Percentiles rank a stretch among this genome's conserved stretches.
These are phyloP conservation scores for Amaranthus hypochondriacus DNA, from an alignment of 148 eudicot genomes.

Conservation along the genomic window DNA sequence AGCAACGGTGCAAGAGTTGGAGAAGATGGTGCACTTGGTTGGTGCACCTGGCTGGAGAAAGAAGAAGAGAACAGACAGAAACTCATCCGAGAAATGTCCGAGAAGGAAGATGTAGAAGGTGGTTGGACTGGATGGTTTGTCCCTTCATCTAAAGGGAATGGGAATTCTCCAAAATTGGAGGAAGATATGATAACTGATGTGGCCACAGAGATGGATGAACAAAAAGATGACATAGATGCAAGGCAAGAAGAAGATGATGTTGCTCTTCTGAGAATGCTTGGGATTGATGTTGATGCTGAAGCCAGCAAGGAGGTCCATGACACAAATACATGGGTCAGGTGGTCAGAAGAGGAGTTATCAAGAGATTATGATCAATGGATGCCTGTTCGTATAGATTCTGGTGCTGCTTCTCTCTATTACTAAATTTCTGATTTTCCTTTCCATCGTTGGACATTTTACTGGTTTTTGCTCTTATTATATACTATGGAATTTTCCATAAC, in stretches of 20 bases:
- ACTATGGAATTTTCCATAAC: background rate
- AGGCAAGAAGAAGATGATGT: constrained; percentile 59
- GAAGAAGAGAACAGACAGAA: constrained; percentile 83
- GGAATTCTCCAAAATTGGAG: constrained; percentile 24
- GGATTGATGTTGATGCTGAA: constrained; percentile 70
- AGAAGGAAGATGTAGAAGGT: constrained; percentile 54
- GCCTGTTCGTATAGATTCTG: constrained; percentile 63
- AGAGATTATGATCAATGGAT: constrained; percentile 80
- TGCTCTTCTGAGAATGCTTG: constrained; percentile 69
- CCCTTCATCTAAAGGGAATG: constrained; percentile 42
- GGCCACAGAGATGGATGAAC: constrained; percentile 41
- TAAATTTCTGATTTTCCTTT: background rate
- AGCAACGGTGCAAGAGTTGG: constrained; percentile 86
- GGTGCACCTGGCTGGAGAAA: constrained; percentile 91
- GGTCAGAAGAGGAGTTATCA: constrained; percentile 76
- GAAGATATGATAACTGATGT: constrained; percentile 28
- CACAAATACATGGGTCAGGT: constrained; percentile 62
- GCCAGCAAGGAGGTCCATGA: constrained; percentile 63
- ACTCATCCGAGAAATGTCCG: constrained; percentile 41
- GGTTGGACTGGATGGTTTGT: constrained; percentile 96
- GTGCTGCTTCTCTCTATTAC: constrained; percentile 24
- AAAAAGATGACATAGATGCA: constrained; percentile 33
- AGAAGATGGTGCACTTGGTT: constrained; percentile 96
- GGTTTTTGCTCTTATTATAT: background rate
- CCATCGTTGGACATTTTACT: background rate